Conservation (phyloP, 108 stramenopile species). For the Nannochloropsis salina region DNA sequence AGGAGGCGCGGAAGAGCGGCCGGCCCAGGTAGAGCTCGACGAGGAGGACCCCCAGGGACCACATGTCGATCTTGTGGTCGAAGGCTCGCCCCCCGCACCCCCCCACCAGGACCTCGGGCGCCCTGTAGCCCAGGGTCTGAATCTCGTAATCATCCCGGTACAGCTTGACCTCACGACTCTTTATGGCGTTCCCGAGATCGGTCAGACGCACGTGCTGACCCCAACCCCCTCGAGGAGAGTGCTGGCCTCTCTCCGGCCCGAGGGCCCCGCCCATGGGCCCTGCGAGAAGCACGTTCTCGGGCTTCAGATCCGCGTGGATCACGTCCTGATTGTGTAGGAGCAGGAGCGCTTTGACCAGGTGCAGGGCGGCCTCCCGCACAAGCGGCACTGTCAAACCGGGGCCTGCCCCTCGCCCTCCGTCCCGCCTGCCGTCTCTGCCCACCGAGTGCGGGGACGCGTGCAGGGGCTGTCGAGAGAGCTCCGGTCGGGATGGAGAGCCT, state of each 20-base stretch:
- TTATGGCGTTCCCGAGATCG: conserved; percentile 46
- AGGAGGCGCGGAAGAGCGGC: conserved; percentile 37
- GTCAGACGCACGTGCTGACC: conserved; percentile 20
- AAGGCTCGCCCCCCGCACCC: conserved; percentile 31
- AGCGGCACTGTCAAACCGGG: conserved; percentile 7
- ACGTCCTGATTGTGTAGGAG: conserved; percentile 31
- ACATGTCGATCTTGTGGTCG: conserved; percentile 42
- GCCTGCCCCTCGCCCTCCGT: neutral
- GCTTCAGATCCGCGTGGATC: conserved; percentile 37
- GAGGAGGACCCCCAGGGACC: conserved; percentile 42
- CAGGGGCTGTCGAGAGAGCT: neutral
- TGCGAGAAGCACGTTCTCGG: conserved; percentile 22
- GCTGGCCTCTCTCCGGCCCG: neutral
- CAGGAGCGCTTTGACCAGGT: conserved; percentile 28
- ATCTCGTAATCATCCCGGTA: conserved; percentile 44
- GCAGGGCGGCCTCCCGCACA: conserved; percentile 34
- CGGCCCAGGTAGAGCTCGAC: conserved; percentile 46
- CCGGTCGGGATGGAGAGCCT: neutral
- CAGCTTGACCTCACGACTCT: conserved; percentile 34
- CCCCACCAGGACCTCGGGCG: conserved; percentile 39
- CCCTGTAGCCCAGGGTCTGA: conserved; percentile 46
- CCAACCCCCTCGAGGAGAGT: neutral
- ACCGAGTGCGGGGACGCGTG: neutral
- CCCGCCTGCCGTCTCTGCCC: neutral
- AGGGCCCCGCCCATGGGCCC: neutral